Base-by-base conservation (phyloP, 2,329 filamentous ascomycete species). In the Colletotrichum musicola region DNA sequence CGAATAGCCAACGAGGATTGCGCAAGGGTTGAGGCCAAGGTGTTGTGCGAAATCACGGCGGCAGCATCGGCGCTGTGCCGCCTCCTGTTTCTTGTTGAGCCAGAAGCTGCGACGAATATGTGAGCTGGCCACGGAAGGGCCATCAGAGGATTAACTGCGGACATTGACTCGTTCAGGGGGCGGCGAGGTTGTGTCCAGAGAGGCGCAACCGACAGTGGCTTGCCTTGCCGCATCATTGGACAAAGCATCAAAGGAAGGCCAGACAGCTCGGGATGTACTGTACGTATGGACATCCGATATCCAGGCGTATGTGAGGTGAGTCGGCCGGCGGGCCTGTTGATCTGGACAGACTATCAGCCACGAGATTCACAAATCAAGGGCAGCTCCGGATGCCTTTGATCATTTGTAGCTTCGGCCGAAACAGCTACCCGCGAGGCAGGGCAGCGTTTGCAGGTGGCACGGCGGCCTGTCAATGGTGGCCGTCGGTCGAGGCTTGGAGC, bases 161-260 rank as follows among this genome's bases (percentile, higher is more conserved):
- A 40, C 35, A 40, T 38, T 56, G 49, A 16, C 38, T 53, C n/a
- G 13, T 14, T 6, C 40, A 40, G 46, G 20, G 47, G 30, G 16
- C 25, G 38, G 44, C 59, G 22, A 44, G 12, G 46, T 63, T 20
- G 44, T 57, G 27, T 20, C 53, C 30, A 16, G 50, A 38, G 10
- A 53, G 35, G 64, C 47, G 61, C 47, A 47, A 58, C 53, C 46
- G 54, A 47, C 38, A 18, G 64, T 64, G 47, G 64, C 64, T 64
- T 53, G n/a, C 54, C n/a, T 22, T 65, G 47, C 42, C 40, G 49
- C 51, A 63, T 42, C 60, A 27, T 54, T 10, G 27, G n/a, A 55
- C 25, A 49, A 12, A 40, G 25, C 38, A 42, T n/a, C 42, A 62
- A 54, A 65, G 50, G 56, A 18, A n/a, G 27, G 10, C 10, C 27